Evolutionary conservation across 2,329 filamentous ascomycete species (phyloP).

Genomic region (Fusarium incarnatum): DNA sequence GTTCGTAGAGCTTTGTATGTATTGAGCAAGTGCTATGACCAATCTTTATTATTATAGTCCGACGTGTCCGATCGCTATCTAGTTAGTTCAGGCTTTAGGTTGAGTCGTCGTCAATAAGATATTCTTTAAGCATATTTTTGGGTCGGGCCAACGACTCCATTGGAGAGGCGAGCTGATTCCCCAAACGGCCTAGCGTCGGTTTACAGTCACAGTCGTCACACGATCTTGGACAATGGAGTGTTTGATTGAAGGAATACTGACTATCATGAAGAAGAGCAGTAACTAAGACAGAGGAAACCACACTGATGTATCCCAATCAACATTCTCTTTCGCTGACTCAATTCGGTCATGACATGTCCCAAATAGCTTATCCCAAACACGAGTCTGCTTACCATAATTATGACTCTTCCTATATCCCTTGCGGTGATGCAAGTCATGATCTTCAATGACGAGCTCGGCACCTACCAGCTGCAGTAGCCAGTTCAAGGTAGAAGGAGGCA

Average conservation of each 20-base stretch:
- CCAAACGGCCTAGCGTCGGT: not conserved
- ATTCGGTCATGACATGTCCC: constrained; percentile 27
- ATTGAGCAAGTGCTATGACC: not conserved
- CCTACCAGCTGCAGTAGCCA: not conserved
- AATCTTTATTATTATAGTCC: not conserved
- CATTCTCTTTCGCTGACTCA: constrained; percentile 8
- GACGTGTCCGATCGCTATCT: too few species aligned
- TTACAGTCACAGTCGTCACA: not conserved
- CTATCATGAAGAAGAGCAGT: not conserved
- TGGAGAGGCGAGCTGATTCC: not conserved
- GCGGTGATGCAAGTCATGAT: constrained; percentile 32
- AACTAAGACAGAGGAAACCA: constrained; percentile 16
- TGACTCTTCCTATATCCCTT: constrained; percentile 34
- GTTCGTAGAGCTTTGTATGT: not conserved
- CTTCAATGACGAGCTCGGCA: constrained; percentile 22
- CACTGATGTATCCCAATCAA: constrained; percentile 21
- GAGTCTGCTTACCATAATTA: constrained; percentile 31
- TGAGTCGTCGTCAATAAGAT: not conserved
- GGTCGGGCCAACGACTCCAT: not conserved
- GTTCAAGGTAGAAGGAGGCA: constrained; percentile 22
- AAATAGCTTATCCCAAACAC: constrained; percentile 28
- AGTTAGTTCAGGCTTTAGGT: not conserved
- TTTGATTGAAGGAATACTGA: not conserved
- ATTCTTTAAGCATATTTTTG: not conserved
- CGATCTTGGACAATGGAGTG: not conserved